These are phyloP conservation scores for Trichoderma sp. DNA, from an alignment of 2,329 filamentous ascomycete genomes.

Conservation along the genomic window DNA sequence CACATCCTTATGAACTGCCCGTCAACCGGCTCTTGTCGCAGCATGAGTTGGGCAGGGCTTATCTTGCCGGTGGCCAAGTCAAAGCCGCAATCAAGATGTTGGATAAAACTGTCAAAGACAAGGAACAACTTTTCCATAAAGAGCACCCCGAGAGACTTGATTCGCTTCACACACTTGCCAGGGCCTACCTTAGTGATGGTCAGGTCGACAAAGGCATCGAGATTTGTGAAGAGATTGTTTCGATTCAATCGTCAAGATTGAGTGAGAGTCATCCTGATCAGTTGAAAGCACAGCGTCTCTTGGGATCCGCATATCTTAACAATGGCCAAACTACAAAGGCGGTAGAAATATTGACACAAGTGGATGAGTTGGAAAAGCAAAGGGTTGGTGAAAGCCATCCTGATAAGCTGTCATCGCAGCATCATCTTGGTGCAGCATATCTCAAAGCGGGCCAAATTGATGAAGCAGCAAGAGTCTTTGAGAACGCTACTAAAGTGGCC, in stretches of 20 bases:
- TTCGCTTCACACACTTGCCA: conserved; percentile 16
- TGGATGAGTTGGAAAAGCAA: background rate
- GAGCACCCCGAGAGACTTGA: conserved; percentile 9
- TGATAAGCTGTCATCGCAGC: background rate
- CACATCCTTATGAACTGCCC: background rate
- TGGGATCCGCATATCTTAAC: conserved; percentile 7
- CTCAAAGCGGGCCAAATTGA: background rate
- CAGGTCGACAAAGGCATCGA: background rate
- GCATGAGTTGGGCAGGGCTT: conserved; percentile 13
- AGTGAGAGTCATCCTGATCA: background rate
- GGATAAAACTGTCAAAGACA: conserved; percentile 5
- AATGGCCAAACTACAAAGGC: background rate
- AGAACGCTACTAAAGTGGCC: background rate
- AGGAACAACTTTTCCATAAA: background rate
- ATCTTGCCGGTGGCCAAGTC: conserved; percentile 7
- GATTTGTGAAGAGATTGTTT: conserved; percentile 14
- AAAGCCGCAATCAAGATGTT: conserved; percentile 11
- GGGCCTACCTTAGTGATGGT: conserved; percentile 7
- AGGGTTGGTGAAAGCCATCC: conserved; percentile 8
- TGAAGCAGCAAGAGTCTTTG: background rate
- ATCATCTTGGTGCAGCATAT: conserved; percentile 18
- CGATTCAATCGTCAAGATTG: background rate
- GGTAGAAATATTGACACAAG: background rate
- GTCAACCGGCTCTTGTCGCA: background rate
- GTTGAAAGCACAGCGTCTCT: background rate